phyloP scores from a whole-genome alignment of 106 monocot genomes.

The Gastrodia elata region DNA sequence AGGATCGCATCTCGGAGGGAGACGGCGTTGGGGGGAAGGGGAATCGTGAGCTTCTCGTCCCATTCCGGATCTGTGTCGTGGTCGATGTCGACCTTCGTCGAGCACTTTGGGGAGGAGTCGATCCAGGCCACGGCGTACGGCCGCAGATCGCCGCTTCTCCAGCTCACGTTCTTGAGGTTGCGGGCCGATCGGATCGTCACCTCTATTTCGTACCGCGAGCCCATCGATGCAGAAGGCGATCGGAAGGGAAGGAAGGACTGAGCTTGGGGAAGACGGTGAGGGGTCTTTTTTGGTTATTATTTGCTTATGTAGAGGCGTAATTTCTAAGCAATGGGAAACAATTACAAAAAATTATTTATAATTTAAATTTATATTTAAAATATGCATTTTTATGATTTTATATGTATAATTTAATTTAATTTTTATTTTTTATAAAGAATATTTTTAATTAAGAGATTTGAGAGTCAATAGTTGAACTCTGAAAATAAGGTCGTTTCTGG shows the following conservation, averaged over 20 bases:
- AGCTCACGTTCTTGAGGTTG: constrained; percentile 84
- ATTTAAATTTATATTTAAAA: too few species aligned
- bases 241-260: not conserved
- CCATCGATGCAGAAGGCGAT: constrained; percentile 14
- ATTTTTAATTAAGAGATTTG: too few species aligned
- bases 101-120: constrained; percentile 43
- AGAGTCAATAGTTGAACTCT: too few species aligned
- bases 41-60: constrained; percentile 60
- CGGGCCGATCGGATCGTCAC: constrained; percentile 46
- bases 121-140: constrained; percentile 74
- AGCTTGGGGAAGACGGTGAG: not conserved
- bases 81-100: constrained; percentile 64
- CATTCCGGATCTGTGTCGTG: constrained; percentile 41
- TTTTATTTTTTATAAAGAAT: too few species aligned
- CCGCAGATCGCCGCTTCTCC: constrained; percentile 48
- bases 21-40: constrained; percentile 18
- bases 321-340: too few species aligned
- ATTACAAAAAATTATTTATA: too few species aligned
- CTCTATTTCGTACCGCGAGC: constrained; percentile 48
- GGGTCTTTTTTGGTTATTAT: too few species aligned
- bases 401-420: too few species aligned
- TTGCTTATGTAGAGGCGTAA: too few species aligned
- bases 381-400: too few species aligned
- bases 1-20: constrained; percentile 41
- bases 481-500: too few species aligned